Base-by-base conservation (phyloP, 1,284 basidiomycete species). In the Trametes sp. region DNA sequence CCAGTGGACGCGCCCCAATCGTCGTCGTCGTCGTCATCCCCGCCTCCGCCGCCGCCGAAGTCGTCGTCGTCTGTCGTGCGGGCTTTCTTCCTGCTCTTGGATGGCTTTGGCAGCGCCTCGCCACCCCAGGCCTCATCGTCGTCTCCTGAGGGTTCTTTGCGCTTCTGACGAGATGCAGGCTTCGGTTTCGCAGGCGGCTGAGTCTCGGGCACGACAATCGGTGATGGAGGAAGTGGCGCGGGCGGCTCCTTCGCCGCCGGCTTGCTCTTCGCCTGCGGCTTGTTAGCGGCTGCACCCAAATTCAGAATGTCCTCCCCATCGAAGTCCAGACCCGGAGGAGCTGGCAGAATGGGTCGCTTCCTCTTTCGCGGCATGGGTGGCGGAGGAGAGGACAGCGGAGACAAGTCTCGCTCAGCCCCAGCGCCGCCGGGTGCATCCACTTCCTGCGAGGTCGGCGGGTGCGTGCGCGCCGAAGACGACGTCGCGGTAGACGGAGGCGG, bases 341-440 rank as follows among this genome's bases (percentile, higher is more conserved):
- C 23, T 19, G 19, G 54, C 50, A 45, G 46, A 54, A 23, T 49
- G 19, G 71, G 65, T 41, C 72, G 69, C 55, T 76, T 77, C 19
- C 69, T 69, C 61, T 73, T 74, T 6, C 71, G 72, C 9, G 64
- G 49, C 44, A 70, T 63, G 1, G 65, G 63, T 7, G 62, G 67
- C 6, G 70, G 58, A 14, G 75, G 72, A 7, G 77, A 74, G 10
- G 73, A 74, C 14, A 66, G 61, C 5, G 73, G 70, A n/a, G 70
- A 69, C 16, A 64, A 24, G 13, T 61, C 45, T n/a, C 62, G 50
- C 35, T 53, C 29, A 0, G n/a, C 10, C 7, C 19, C 44, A 2
- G 54, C 16, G 3, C 26, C 54, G 1, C 26, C 53, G 9, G n/a
- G 1, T n/a, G n/a, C n/a, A n/a, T n/a, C n/a, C n/a, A n/a, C n/a